Base-by-base conservation (phyloP, 23 red algal genomes). In the Gracilaria caudata region DNA sequence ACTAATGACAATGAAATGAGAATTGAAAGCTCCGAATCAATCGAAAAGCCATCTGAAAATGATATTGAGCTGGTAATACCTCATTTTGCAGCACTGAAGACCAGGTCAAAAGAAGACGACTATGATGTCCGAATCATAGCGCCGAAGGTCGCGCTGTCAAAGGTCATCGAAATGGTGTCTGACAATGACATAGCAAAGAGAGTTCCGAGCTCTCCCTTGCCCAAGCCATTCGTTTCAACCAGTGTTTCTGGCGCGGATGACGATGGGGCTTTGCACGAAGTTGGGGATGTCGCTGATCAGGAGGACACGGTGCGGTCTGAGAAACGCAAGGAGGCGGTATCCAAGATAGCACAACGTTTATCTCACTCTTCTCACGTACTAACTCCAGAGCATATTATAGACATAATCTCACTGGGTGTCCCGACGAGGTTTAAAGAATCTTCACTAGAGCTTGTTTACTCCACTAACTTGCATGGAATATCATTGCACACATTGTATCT, bases 401-500 rank as follows among this genome's bases (percentile, higher is more conserved):
- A 74, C 17, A 71, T 97, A 20, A 56, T 86, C 45, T 58, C 61
- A 14, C 51, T 41, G 32, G 86, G 82, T 11, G 84, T 94, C 38
- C 96, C 96, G 3, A 59, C 51, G 29, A 77, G 96, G n/a, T 95
- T 89, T 59, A 92, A 84, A 28, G 63, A 74, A 64, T 83, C 81
- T 12, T 23, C 58, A 73, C 79, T 93, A 41, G 80, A 77, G 57
- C 73, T 95, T 23, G 34, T 95, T 24, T 98, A 98, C 73, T 95
- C 96, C 0, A 98, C 92, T 57, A 86, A 86, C 53, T 77, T 55
- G 41, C 88, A 95, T 37, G 96, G 96, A 25, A 94, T 90, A 40
- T 92, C 86, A 9, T 72, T 98, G 29, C 89, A 90, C 23, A 95
- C 96, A 30, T 64, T 98, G 54, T 98, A 95, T 45, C 73, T 73